Base-by-base conservation (phyloP, 768 basidiomycete species). In the Hypsizygus marmoreus region DNA sequence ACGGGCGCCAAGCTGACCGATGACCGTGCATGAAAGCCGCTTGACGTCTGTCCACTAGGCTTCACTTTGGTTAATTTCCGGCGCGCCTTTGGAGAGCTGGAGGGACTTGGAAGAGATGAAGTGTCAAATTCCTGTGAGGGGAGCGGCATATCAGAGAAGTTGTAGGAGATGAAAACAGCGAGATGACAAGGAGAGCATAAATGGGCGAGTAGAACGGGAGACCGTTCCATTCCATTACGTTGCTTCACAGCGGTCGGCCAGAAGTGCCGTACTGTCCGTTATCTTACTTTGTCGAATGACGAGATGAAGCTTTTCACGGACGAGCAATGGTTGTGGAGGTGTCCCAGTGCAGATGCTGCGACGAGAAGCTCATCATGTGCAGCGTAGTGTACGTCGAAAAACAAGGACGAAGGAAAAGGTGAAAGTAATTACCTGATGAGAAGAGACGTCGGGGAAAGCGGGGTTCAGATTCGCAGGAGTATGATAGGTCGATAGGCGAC, bases 51-150 rank as follows among this genome's bases (percentile, higher is more conserved):
- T 45, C 39, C 33, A 10, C 13, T 23, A 43, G 42, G 42, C 41
- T 49, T 53, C 40, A 40, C 39, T 31, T 49, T 46, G 22, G 47
- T 29, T 23, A 50, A 41, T 33, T 47, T 50, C 50, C 54, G 50
- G 31, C 54, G 29, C 33, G 40, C 13, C 24, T 35, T 40, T 31
- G 57, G 51, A 38, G 51, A 50, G 29, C 36, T 48, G 2, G 56
- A 38, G 30, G 54, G 49, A 29, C 34, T 52, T 16, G 39, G 35
- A 25, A 38, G 20, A 12, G 45, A 29, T 20, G 40, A 11, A 25
- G 46, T 20, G 20, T 37, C 45, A 49, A 35, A 42, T 13, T 33
- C 40, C 51, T 53, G 49, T 41, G 45, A 16, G 23, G 12, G 33
- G 17, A 25, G 25, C 28, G 14, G 31, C 33, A 17, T 4, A 45